These are phyloP conservation scores for Pouteria campechiana DNA, from an alignment of 179 eudicot species.

Conservation along the genomic window DNA sequence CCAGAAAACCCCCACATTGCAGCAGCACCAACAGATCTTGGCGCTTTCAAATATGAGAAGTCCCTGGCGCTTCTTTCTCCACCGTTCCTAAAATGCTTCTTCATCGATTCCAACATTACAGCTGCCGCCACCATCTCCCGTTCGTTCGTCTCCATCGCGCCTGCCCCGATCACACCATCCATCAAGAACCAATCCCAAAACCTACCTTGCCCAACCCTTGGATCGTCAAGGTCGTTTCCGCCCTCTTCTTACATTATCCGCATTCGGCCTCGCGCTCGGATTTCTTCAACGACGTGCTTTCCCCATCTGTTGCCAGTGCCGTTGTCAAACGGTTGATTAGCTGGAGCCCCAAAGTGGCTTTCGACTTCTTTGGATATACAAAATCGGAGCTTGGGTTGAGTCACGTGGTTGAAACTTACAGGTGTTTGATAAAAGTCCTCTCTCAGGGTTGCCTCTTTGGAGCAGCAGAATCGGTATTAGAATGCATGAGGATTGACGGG, in stretches of 20 bases:
- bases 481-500: constrained; percentile 60
- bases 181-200: too few relatives aligned
- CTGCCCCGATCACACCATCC: too few relatives aligned
- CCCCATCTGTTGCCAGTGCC: constrained; percentile 37
- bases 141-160: too few relatives aligned
- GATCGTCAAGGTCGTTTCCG: constrained; percentile 59
- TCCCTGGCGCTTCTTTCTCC: too few relatives aligned
- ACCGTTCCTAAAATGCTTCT: too few relatives aligned
- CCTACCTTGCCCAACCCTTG: too few relatives aligned
- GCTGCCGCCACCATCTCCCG: too few relatives aligned
- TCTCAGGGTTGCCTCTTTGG: constrained; percentile 46
- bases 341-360: constrained; percentile 41
- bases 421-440: constrained; percentile 43
- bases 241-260: constrained; percentile 32
- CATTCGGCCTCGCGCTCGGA: constrained; percentile 16
- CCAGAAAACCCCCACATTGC: too few relatives aligned
- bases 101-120: too few relatives aligned
- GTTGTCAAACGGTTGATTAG: constrained; percentile 29
- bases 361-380: constrained; percentile 45
- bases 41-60: too few relatives aligned
- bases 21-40: too few relatives aligned
- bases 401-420: constrained; percentile 35
- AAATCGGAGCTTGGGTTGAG: constrained; percentile 29
- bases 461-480: constrained; percentile 42
- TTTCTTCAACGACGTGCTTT: constrained; percentile 36